A percentile compares a stretch with the other conserved stretches of the same genome.
phyloP scores from a whole-genome alignment of 2,329 filamentous ascomycete genomes.

The Alternaria alternata region DNA sequence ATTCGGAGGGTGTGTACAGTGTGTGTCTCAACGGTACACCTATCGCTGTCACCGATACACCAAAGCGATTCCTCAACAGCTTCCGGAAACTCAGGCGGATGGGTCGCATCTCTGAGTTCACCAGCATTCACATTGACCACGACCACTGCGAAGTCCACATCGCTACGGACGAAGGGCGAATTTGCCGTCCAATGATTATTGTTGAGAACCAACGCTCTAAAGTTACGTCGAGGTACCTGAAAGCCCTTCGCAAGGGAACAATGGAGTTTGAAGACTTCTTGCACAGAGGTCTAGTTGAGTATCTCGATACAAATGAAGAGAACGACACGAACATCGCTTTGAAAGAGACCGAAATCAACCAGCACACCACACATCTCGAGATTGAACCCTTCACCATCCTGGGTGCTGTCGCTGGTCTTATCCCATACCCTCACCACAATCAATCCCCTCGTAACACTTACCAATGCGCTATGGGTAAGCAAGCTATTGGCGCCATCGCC shows the following conservation, averaged over 20 bases:
- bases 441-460: slow-evolving; percentile 99
- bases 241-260: slow-evolving; percentile 80
- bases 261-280: slow-evolving; percentile 95
- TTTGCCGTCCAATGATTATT: slow-evolving; percentile 94
- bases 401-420: slow-evolving; percentile 92
- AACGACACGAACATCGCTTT: slow-evolving; percentile 94
- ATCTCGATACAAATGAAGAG: slow-evolving; percentile 97
- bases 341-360: slow-evolving; percentile 83
- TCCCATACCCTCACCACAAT: slow-evolving; percentile 98
- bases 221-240: slow-evolving; percentile 79
- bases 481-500: slow-evolving; percentile 97
- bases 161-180: slow-evolving; percentile 94
- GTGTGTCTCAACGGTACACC: slow-evolving; percentile 97
- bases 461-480: slow-evolving; percentile 99
- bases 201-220: slow-evolving; percentile 87
- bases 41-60: slow-evolving; percentile 83
- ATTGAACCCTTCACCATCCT: slow-evolving; percentile 98
- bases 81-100: slow-evolving; percentile 89
- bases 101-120: slow-evolving; percentile 93
- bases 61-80: slow-evolving; percentile 82
- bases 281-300: slow-evolving; percentile 88
- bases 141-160: slow-evolving; percentile 93
- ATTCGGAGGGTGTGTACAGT: slow-evolving; percentile 82
- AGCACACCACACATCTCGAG: slow-evolving; percentile 89
- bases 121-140: slow-evolving; percentile 94